Conservation (phyloP, 148 eudicot species). For the Chenopodium quinoa region DNA sequence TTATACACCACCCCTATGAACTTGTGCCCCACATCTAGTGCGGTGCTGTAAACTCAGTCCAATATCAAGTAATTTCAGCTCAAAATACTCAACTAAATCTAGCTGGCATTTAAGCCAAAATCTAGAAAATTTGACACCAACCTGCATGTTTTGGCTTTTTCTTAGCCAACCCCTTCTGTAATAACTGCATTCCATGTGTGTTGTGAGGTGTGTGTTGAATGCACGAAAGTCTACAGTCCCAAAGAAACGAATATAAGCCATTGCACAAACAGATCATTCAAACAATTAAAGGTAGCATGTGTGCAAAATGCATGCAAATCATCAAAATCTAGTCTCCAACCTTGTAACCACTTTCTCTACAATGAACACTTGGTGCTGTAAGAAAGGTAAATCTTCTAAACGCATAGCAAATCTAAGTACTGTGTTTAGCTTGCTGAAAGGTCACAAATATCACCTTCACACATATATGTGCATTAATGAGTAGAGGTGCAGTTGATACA, state of each 20-base stretch:
- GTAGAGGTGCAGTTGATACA: background rate
- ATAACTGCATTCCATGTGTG: background rate
- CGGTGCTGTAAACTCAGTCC: background rate
- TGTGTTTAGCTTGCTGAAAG: background rate
- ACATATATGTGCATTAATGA: background rate
- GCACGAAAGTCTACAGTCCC: background rate
- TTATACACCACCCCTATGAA: background rate
- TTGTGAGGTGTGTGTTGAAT: background rate
- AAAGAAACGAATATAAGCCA: background rate
- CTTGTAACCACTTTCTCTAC: background rate
- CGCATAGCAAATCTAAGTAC: background rate
- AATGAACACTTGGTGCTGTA: background rate
- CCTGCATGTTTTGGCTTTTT: no score
- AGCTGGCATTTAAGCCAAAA: background rate
- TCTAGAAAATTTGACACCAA: background rate
- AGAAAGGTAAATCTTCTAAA: background rate
- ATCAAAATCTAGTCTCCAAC: background rate
- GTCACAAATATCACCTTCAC: background rate
- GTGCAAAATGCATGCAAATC: background rate
- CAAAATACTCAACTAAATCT: background rate
- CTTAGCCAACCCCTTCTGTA: no score
- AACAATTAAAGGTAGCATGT: no score
- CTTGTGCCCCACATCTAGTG: background rate
- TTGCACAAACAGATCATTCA: no score
- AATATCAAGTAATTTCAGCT: background rate